phyloP scores from a whole-genome alignment of 768 basidiomycete species.

The Mycena capillaripes region DNA sequence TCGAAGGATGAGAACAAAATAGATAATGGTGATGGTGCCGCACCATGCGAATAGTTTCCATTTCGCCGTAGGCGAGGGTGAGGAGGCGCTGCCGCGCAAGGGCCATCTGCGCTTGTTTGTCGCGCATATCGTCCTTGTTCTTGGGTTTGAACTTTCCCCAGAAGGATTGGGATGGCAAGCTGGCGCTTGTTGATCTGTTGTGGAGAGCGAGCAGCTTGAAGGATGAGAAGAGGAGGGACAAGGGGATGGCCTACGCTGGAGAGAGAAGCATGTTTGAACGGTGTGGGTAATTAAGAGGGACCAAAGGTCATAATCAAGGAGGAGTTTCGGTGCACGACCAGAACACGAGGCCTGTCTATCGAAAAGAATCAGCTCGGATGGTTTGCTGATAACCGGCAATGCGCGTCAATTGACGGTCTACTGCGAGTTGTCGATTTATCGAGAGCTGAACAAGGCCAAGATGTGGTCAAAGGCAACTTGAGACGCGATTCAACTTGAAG shows the following conservation, averaged over 20 bases:
- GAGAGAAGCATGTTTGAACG: conserved; percentile 78
- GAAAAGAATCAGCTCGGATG: conserved; percentile 16
- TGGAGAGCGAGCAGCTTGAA: conserved; percentile 51
- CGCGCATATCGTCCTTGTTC: conserved; percentile 76
- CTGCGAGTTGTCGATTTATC: too few species aligned
- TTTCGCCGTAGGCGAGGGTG: conserved; percentile 86
- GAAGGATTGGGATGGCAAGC: conserved; percentile 66
- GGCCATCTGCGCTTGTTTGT: conserved; percentile 72
- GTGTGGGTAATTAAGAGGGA: conserved; percentile 41
- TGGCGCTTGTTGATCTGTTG: conserved; percentile 75
- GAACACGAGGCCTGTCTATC: conserved; percentile 68
- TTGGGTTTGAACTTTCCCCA: conserved; percentile 83
- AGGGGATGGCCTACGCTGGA: conserved; percentile 73
- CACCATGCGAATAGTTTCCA: conserved; percentile 88
- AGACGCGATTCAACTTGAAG: neutral
- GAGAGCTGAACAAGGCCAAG: too few species aligned
- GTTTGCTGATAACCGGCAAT: conserved; percentile 14
- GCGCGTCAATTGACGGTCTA: conserved; percentile 1
- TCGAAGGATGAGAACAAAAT: conserved; percentile 30
- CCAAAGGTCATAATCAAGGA: conserved; percentile 46
- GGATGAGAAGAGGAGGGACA: conserved; percentile 45
- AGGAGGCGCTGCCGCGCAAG: conserved; percentile 82
- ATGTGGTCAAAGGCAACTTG: too few species aligned
- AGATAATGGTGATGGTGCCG: conserved; percentile 33
- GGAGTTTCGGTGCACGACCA: conserved; percentile 61